Percentiles rank a stretch among this genome's conserved stretches.
These are phyloP conservation scores for Talinum fruticosum DNA, from an alignment of 148 eudicot genomes.

Conservation along the genomic window DNA sequence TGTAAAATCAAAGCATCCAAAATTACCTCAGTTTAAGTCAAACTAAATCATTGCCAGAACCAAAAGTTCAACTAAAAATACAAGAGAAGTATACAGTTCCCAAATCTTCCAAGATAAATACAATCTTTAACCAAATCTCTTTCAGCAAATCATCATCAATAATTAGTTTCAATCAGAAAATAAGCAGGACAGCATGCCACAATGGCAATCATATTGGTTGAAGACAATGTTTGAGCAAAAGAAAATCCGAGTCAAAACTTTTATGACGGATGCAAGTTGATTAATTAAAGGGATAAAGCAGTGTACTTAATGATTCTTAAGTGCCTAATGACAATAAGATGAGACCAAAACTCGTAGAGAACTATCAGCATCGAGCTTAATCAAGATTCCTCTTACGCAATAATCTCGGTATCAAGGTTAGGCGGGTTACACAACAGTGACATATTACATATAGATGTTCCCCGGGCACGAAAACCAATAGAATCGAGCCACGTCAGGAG, in stretches of 20 bases:
- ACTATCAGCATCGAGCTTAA: conserved; percentile 23
- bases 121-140: conserved; percentile 23
- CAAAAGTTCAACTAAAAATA: neutral
- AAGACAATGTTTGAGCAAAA: neutral
- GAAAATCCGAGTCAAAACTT: conserved; percentile 25
- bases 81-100: neutral
- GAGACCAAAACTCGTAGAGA: conserved; percentile 24
- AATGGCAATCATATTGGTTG: conserved; percentile 14
- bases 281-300: conserved; percentile 7
- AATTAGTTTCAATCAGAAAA: conserved; percentile 7
- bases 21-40: neutral
- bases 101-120: conserved; percentile 5
- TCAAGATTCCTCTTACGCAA: conserved; percentile 24
- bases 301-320: conserved; percentile 19
- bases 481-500: conserved; percentile 24
- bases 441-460: conserved; percentile 20
- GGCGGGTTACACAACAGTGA: neutral
- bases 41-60: neutral
- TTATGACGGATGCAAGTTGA: conserved; percentile 12
- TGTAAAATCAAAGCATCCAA: neutral
- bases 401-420: conserved; percentile 17
- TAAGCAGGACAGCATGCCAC: conserved; percentile 18
- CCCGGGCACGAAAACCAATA: conserved; percentile 33
- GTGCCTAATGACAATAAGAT: conserved; percentile 24
- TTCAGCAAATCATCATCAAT: conserved; percentile 14